These are phyloP conservation scores for Alternaria rosae DNA, from an alignment of 2,329 filamentous ascomycete species.

Conservation along the genomic window DNA sequence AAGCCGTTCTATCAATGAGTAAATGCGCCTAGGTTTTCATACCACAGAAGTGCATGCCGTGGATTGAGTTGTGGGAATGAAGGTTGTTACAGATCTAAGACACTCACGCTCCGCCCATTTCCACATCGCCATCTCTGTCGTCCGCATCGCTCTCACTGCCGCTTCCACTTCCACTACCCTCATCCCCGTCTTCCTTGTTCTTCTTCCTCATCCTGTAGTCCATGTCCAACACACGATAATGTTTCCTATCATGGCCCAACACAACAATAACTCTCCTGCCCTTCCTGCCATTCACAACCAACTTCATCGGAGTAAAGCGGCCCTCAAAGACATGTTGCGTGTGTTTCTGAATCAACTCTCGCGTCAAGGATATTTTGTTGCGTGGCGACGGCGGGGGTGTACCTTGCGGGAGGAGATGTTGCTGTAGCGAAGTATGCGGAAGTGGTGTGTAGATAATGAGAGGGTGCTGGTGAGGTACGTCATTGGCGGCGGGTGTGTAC, in stretches of 20 bases:
- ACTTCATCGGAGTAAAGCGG: slow-evolving; percentile 57
- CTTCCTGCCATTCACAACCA: slow-evolving; percentile 65
- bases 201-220: slow-evolving; percentile 50
- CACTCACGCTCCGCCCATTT: slow-evolving; percentile 1
- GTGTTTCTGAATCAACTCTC: slow-evolving; percentile 22
- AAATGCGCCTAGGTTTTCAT: not conserved
- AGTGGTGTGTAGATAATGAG: slow-evolving; percentile 16
- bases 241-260: slow-evolving; percentile 60
- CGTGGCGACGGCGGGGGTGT: not conserved
- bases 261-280: slow-evolving; percentile 63
- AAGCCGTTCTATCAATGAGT: not conserved
- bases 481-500: not conserved
- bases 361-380: slow-evolving; percentile 7
- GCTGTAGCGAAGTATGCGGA: slow-evolving; percentile 5
- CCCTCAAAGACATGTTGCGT: slow-evolving; percentile 59
- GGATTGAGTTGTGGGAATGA: not conserved
- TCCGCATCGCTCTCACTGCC: slow-evolving; percentile 14
- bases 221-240: slow-evolving; percentile 65
- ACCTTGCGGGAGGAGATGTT: slow-evolving; percentile 2
- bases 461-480: slow-evolving; percentile 27
- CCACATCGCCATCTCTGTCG: slow-evolving; percentile 9
- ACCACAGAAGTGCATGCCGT: not conserved
- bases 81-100: not conserved
- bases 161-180: not conserved
- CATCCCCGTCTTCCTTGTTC: slow-evolving; percentile 15